Evolutionary conservation across 2,329 filamentous ascomycete genomes (phyloP), one percentile per base, ranked within the genome.

Genomic region (Lecanicillium sp.): DNA sequence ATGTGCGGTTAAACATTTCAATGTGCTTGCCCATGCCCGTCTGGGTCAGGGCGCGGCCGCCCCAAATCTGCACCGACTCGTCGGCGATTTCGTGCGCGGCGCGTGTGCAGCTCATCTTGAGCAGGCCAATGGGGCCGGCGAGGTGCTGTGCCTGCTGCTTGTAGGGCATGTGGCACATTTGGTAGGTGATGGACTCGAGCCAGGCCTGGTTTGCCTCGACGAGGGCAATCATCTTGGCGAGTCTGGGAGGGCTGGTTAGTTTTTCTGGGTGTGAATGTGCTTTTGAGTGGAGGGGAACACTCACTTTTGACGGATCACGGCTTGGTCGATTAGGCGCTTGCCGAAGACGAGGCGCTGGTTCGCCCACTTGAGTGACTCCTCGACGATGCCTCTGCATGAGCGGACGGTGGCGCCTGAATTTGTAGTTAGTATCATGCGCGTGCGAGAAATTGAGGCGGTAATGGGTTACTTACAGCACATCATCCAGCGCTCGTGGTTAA

Each of bases 161-260:
- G 61, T 94, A 92, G 25, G 75, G 74, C 84, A 94, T 87, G 58
- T 87, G 71, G 66, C 75, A 83, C 87, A 94, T 94, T 57, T 94
- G 87, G 66, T 87, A 87, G 15, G 86, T 87, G 54, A 92, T 80
- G 30, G 76, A 78, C 60, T 94, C 87, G 35, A 92, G 74, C 85
- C 85, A 94, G 15, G 86, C 76, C 60, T 94, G 87, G 62, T 84
- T 82, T n/a, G 84, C 72, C 60, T 94, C 87, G 48, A 79, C 75
- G 36, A 84, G 77, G 4, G 84, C 77, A 48, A 94, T 92, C 85
- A 94, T 92, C 57, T 85, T 86, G 44, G 87, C 87, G 41, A 94
- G 77, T 49, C 76, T 81, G 42, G 33, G 38, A 41, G 37, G 14
- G 28, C 12, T 39, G 47, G 39, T 34, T 34, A 38, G 37, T 17